Evolutionary conservation across 148 eudicot species (phyloP).

Genomic region (Polygonum maritimum): DNA sequence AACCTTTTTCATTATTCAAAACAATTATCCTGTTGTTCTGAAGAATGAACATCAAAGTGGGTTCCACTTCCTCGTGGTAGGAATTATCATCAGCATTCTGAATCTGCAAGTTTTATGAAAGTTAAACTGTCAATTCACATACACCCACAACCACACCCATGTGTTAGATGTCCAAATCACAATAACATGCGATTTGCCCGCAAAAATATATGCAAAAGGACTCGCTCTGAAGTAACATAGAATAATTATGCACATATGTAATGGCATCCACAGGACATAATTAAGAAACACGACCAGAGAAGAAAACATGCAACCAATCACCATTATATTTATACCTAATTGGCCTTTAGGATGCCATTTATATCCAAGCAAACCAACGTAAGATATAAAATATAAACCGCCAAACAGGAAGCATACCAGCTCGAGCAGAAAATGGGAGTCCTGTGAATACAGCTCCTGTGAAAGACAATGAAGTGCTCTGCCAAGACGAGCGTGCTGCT

Average conservation of each 20-base stretch:
- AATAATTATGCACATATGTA: neutral
- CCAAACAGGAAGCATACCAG: constrained; percentile 34
- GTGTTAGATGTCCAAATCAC: neutral
- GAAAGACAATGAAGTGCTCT: constrained; percentile 97
- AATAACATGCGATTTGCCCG: neutral
- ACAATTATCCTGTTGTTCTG: constrained; percentile 55
- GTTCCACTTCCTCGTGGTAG: constrained; percentile 59
- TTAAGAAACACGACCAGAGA: neutral
- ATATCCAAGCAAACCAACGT: neutral
- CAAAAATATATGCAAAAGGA: neutral
- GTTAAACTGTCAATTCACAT: neutral
- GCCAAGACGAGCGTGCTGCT: constrained; percentile 94
- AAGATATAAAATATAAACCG: neutral
- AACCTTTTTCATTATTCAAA: constrained; percentile 84
- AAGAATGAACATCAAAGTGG: constrained; percentile 78
- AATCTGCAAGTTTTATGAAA: constrained; percentile 35
- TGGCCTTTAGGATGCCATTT: neutral
- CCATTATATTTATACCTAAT: neutral
- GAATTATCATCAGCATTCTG: constrained; percentile 97
- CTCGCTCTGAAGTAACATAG: neutral
- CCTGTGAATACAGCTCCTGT: constrained; percentile 88
- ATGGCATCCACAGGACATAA: neutral
- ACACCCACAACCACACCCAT: neutral
- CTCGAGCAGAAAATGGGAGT: constrained; percentile 93
- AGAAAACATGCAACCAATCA: neutral